Evolutionary conservation across 257 asterid species (phyloP), one percentile per base, ranked within the genome.

Genomic region (Rhazya stricta): DNA sequence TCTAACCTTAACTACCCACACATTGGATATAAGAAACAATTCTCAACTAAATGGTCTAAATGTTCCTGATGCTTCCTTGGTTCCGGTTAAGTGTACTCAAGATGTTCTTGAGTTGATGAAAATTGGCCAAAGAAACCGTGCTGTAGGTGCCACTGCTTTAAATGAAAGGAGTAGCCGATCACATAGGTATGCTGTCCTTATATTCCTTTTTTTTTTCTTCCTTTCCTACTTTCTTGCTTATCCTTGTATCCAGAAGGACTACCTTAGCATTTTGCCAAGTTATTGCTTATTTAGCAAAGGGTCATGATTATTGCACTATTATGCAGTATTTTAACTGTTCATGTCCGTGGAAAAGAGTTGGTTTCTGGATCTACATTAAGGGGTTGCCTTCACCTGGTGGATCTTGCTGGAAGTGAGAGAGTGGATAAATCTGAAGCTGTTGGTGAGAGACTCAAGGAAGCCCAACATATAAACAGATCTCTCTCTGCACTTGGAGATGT

Each of bases 401-500:
- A 93, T 84, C 86, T 93, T 53, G 98, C 98, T 72, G 98, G 98
- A 69, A 93, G 98, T 65, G 97, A 91, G 79, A 84, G 98, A 78
- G 96, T 93, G 67, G 95, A 88, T 81, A 91, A 83, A 84, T 93
- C 98, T 43, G 98, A 93, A 85, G 98, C 96, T 29, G 89, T 85
- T 74, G 98, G 98, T 0, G 98, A 91, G 82, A 89, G 98, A 81
- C 74, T 93, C 73, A 93, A 91, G 85, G 98, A 93, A 86, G 98
- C 98, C 27, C 98, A 93, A 66, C 91, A 93, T 74, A 93, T 93
- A 73, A 93, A 93, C 85, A 86, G 78, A 80, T 93, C 98, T 69
- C 92, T 93, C 21, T 91, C 97, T 62, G 98, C 98, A 27, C 88
- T 93, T 29, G 97, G 98, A 74, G 98, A 93, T 82, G 98, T 93